A percentile compares a stretch with the other conserved stretches of the same genome.
These are phyloP conservation scores for Verticillium nubilum DNA, from an alignment of 2,329 filamentous ascomycete genomes.

Conservation along the genomic window DNA sequence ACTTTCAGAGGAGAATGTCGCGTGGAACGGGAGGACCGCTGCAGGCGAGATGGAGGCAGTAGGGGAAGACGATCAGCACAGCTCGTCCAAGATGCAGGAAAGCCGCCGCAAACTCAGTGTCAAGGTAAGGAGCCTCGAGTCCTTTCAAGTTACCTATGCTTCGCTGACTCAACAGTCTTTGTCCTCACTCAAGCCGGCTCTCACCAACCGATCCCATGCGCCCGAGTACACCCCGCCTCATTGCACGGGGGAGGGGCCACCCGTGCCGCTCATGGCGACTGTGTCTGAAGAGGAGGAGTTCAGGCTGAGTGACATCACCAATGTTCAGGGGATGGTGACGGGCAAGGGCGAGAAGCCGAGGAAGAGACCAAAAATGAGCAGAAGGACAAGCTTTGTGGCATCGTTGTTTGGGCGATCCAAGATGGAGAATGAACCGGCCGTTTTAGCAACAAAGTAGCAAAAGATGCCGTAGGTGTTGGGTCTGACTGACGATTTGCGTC, in stretches of 20 bases:
- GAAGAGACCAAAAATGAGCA: constrained; percentile 23
- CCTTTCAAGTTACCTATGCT: neutral
- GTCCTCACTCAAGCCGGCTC: neutral
- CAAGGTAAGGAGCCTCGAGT: constrained; percentile 19
- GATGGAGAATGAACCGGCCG: no score
- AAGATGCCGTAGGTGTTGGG: no score
- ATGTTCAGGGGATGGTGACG: no score
- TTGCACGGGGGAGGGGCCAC: neutral
- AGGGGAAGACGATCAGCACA: constrained; percentile 15
- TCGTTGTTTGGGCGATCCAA: constrained; percentile 29
- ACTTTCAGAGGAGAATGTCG: constrained; percentile 66
- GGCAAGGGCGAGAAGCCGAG: neutral
- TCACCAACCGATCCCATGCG: neutral
- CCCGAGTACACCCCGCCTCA: neutral
- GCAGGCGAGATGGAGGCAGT: constrained; percentile 57
- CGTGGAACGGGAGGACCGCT: constrained; percentile 65
- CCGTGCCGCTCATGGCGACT: neutral
- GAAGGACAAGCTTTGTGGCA: constrained; percentile 42
- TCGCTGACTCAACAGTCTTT: neutral
- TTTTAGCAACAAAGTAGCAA: no score
- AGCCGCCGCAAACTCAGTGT: constrained; percentile 27
- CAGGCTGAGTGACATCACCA: neutral
- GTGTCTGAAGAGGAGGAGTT: neutral
- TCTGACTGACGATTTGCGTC: no score
- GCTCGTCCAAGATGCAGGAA: constrained; percentile 12